phyloP scores from a whole-genome alignment of 257 asterid species.

The Petunia secreta region DNA sequence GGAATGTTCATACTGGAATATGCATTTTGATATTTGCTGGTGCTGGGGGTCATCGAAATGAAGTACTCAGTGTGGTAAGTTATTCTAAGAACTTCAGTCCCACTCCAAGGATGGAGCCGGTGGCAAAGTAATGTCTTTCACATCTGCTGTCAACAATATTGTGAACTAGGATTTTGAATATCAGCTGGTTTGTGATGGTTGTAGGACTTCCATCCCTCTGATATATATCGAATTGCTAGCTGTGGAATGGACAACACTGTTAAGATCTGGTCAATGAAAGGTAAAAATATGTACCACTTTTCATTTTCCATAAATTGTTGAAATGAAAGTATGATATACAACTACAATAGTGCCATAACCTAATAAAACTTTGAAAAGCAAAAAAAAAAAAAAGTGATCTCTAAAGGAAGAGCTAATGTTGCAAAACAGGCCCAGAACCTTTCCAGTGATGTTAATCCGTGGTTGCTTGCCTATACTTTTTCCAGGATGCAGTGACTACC shows the following conservation, averaged over 20 bases:
- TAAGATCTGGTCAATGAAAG: slow-evolving; percentile 98
- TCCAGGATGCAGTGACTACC: not conserved
- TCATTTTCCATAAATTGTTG: not conserved
- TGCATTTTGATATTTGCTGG: slow-evolving; percentile 99
- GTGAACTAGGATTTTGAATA: slow-evolving; percentile 20
- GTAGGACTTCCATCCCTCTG: slow-evolving; percentile 98
- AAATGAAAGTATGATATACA: not conserved
- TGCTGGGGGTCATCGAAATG: slow-evolving; percentile 99
- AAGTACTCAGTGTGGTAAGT: slow-evolving; percentile 96
- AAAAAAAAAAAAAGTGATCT: not conserved
- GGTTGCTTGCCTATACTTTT: not conserved
- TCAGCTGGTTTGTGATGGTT: slow-evolving; percentile 32
- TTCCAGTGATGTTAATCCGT: not conserved
- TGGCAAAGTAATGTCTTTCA: not conserved
- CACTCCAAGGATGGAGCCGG: slow-evolving; percentile 6
- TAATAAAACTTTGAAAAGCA: not conserved
- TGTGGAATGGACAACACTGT: slow-evolving; percentile 99
- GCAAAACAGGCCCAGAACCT: not conserved
- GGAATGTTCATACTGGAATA: slow-evolving; percentile 98
- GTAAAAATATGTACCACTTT: slow-evolving; percentile 36
- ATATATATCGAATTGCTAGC: slow-evolving; percentile 87
- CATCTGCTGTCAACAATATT: not conserved
- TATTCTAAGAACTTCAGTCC: not conserved
- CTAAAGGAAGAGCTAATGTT: not conserved
- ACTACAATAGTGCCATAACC: not conserved